Conservation (phyloP, 768 basidiomycete species). For the Crassisporium funariophilum region DNA sequence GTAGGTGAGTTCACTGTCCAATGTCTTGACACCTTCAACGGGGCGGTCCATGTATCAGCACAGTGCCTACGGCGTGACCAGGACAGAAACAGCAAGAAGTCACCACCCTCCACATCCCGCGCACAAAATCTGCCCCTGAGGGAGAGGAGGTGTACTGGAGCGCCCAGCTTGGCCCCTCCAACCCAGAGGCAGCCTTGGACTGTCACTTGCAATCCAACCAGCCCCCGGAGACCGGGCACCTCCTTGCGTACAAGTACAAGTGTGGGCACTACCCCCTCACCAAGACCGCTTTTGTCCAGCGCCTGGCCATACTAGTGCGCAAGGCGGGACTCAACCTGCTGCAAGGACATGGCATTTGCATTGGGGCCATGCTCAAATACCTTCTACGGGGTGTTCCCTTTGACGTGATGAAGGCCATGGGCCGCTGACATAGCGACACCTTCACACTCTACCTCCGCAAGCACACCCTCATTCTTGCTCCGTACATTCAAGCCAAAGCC, state of each 20-base stretch:
- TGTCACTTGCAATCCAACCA: too few species aligned
- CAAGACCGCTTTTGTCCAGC: constrained; percentile 18
- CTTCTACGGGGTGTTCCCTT: constrained; percentile 17
- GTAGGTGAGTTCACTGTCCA: background rate
- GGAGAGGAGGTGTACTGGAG: background rate
- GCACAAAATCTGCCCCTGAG: background rate
- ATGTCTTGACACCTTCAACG: background rate
- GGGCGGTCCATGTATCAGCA: background rate
- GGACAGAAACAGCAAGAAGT: background rate
- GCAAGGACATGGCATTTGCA: constrained; percentile 27
- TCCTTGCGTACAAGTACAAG: too few species aligned
- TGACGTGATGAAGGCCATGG: background rate
- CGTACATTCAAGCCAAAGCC: background rate
- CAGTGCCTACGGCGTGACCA: background rate
- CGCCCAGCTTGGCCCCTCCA: background rate
- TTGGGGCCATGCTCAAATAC: constrained; percentile 28
- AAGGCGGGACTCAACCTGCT: constrained; percentile 6
- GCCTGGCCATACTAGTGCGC: constrained; percentile 6
- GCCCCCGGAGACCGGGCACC: too few species aligned
- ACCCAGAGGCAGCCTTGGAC: too few species aligned
- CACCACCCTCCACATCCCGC: background rate
- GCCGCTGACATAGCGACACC: background rate
- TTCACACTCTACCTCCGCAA: background rate
- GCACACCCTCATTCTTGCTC: background rate
- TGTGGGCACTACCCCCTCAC: constrained; percentile 21